phyloP scores from a whole-genome alignment of 208 protist species.

The Crithidia bombi region DNA sequence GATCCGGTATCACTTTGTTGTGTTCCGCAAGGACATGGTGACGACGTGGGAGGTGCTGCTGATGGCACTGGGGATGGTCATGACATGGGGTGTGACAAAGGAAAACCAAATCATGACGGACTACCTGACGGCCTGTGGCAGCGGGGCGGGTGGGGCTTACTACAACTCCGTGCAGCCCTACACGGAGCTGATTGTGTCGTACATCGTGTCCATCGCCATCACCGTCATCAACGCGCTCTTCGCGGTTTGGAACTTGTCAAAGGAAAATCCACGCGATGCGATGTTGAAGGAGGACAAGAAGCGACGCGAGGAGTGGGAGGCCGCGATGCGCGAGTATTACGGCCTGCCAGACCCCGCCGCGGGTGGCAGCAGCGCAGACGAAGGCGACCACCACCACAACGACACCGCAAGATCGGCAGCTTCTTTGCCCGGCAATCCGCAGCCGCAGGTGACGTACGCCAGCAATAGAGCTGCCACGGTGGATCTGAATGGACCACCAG shows the following conservation, averaged over 20 bases:
- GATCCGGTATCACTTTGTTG: slow-evolving; percentile 83
- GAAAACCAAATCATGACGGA: slow-evolving; percentile 67
- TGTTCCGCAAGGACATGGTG: slow-evolving; percentile 84
- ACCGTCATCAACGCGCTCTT: slow-evolving; percentile 54
- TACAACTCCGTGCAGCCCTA: slow-evolving; percentile 62
- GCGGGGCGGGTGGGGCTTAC: not conserved
- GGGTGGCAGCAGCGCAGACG: not conserved
- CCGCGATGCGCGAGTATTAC: slow-evolving; percentile 32
- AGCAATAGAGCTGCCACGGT: slow-evolving; percentile 16
- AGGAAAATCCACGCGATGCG: slow-evolving; percentile 63
- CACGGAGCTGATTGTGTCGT: slow-evolving; percentile 73
- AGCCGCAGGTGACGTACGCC: slow-evolving; percentile 26
- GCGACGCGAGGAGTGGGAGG: slow-evolving; percentile 37
- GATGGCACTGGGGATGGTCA: slow-evolving; percentile 58
- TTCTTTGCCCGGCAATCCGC: not conserved
- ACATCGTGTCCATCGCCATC: slow-evolving; percentile 55
- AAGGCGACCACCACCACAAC: not conserved
- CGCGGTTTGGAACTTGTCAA: slow-evolving; percentile 49
- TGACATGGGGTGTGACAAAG: slow-evolving; percentile 39
- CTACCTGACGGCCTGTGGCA: slow-evolving; percentile 59
- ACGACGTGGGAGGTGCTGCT: slow-evolving; percentile 77
- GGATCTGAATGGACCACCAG: not conserved
- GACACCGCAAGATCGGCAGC: not conserved
- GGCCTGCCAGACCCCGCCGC: slow-evolving; percentile 10
- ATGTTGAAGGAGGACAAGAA: slow-evolving; percentile 48